Evolutionary conservation across 2,329 filamentous ascomycete genomes (phyloP).

Genomic region (Curvularia sp.): DNA sequence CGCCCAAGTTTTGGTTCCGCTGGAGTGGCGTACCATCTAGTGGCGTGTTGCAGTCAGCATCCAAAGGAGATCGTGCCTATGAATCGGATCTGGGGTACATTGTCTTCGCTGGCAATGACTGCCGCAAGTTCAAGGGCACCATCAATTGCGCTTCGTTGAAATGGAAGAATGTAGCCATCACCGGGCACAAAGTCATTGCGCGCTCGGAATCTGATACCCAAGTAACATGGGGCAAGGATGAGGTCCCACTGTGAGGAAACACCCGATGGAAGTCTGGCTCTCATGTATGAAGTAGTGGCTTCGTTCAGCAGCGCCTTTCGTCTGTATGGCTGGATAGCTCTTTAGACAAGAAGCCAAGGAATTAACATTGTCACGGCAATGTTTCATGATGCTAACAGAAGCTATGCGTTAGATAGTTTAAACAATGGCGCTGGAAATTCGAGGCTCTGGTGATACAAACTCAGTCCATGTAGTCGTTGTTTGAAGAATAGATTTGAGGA

Average conservation of each 20-base stretch:
- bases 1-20: constrained; percentile 37
- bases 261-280: neutral
- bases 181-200: constrained; percentile 26
- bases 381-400: neutral
- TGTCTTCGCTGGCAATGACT: constrained; percentile 31
- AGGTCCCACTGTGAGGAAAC: neutral
- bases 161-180: constrained; percentile 32
- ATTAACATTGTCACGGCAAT: neutral
- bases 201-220: constrained; percentile 27
- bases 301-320: neutral
- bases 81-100: constrained; percentile 32
- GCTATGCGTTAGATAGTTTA: neutral
- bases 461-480: neutral
- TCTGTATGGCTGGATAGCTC: too few species aligned
- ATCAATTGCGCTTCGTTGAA: constrained; percentile 26
- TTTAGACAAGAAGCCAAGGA: neutral
- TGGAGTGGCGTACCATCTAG: constrained; percentile 34
- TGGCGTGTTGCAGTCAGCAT: constrained; percentile 6
- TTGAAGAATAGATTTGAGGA: neutral
- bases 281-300: neutral
- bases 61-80: neutral
- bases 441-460: neutral
- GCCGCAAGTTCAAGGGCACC: constrained; percentile 36
- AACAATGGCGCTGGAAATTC: neutral
- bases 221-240: constrained; percentile 20